Conservation (phyloP, 495 filamentous ascomycete genomes). For the Penicillium mononematosum region DNA sequence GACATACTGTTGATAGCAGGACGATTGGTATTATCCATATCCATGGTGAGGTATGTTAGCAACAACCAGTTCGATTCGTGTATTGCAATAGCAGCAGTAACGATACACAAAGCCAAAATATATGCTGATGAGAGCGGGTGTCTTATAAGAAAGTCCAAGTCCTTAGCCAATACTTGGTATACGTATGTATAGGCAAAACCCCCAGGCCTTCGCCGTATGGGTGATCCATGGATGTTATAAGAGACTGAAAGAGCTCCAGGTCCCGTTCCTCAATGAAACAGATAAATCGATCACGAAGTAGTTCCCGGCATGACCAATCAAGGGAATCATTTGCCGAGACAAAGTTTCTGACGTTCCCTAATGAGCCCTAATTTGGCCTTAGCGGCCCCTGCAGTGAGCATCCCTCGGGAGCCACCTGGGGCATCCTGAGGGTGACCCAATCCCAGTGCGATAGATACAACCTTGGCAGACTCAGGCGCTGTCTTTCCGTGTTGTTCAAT, state of each 20-base stretch:
- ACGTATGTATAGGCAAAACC: too few species aligned
- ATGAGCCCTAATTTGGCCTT: not conserved
- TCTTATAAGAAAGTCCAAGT: not conserved
- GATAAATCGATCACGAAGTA: not conserved
- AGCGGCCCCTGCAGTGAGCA: conserved; percentile 16
- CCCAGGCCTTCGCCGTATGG: too few species aligned
- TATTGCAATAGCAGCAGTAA: not conserved
- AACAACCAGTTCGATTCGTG: not conserved
- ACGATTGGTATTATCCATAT: not conserved
- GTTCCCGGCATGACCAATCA: conserved; percentile 9
- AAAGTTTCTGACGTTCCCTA: not conserved
- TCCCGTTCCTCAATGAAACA: not conserved
- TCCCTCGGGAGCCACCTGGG: conserved; percentile 7
- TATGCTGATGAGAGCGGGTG: not conserved
- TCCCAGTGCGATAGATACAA: not conserved
- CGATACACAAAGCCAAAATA: not conserved
- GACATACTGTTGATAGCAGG: conserved; percentile 18
- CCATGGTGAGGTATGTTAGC: conserved; percentile 4
- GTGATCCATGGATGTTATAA: too few species aligned
- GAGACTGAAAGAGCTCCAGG: not conserved
- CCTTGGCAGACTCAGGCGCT: not conserved
- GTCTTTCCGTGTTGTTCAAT: not conserved
- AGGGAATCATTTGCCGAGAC: conserved; percentile 6
- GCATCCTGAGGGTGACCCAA: conserved; percentile 12
- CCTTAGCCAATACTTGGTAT: not conserved